Evolutionary conservation across 768 basidiomycete species (phyloP).

Genomic region (Mycena metata): DNA sequence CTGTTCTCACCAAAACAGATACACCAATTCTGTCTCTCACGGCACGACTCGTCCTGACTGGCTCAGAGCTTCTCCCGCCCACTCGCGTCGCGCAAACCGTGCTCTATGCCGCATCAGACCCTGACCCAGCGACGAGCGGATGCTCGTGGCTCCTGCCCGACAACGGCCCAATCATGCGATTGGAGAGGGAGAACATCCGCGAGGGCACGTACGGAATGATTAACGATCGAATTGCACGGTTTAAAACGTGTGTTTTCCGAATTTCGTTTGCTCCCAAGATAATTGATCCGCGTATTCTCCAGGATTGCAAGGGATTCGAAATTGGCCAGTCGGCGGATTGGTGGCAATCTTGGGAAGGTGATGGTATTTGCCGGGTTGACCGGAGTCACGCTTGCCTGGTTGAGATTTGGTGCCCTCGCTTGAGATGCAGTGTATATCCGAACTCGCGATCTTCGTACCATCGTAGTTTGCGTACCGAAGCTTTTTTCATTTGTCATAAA

Average conservation of each 20-base stretch:
- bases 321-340: no score
- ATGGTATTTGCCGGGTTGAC: slow-evolving; percentile 17
- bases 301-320: no score
- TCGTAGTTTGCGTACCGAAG: slow-evolving; percentile 13
- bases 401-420: slow-evolving; percentile 16
- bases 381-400: slow-evolving; percentile 14
- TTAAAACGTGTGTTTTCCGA: no score
- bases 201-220: no score
- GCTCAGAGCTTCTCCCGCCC: slow-evolving; percentile 63
- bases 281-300: no score
- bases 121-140: slow-evolving; percentile 59
- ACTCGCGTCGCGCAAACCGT: slow-evolving; percentile 65
- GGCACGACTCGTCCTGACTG: slow-evolving; percentile 60
- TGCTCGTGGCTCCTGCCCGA: slow-evolving; percentile 63
- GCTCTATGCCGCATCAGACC: slow-evolving; percentile 63
- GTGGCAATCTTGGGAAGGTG: no score
- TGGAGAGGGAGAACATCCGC: no score
- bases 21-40: slow-evolving; percentile 59
- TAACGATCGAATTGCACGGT: no score
- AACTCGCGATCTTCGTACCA: slow-evolving; percentile 10
- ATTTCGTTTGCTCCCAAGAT: no score
- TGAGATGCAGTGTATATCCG: slow-evolving; percentile 18
- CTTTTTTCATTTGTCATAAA: slow-evolving; percentile 11
- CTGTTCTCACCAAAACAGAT: slow-evolving; percentile 46
- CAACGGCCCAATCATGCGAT: slow-evolving; percentile 65